Base-by-base conservation (phyloP, 257 asterid species). In the Buddleja alternifolia region DNA sequence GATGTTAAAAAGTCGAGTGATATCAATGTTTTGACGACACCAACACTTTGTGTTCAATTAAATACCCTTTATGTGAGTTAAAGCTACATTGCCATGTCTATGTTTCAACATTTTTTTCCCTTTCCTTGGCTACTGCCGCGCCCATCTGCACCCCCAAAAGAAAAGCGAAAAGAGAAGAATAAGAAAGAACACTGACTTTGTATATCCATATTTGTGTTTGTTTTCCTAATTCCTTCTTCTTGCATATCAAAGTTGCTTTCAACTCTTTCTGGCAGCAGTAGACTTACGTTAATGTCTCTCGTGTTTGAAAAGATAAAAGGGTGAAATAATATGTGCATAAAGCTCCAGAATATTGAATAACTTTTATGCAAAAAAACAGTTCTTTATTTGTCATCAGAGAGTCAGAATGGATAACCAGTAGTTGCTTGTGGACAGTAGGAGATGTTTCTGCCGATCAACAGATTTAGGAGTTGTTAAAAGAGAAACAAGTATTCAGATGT, bases 41-140 rank as follows among this genome's bases (percentile, higher is more conserved):
- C 95, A 7, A 85, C 83, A 3, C 95, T 93, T 29, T 93, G 99
- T 71, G 91, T 93, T 68, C 97, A 85, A 55, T 70, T 93, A 73
- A 93, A 93, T 70, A 90, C 96, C 60, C 96, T 93, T 69, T 77
- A 85, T 84, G 99, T 93, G 82, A 93, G 99, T 90, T 80, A 69
- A 68, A 71, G 37, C 65, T 63, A 20, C 75, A 51, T 51, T 56
- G 1, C 25, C 25, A 17, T 50, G 56, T 50, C 19, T 50, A 7
- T 50, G 15, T 23, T 15, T 50, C 56, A 15, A 5, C 19, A 34
- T 8, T 29, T 8, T 63, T 10, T 48, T 55, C 12, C 44, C 8
- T 36, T 66, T 52, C 19, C 19, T n/a, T 14, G 60, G 48, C 10
- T 52, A 15, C 42, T 67, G 29, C 14, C 20, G 32, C 5, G 19